These are phyloP conservation scores for Trichoderma harzianum DNA, from an alignment of 2,329 filamentous ascomycete genomes.

Conservation along the genomic window DNA sequence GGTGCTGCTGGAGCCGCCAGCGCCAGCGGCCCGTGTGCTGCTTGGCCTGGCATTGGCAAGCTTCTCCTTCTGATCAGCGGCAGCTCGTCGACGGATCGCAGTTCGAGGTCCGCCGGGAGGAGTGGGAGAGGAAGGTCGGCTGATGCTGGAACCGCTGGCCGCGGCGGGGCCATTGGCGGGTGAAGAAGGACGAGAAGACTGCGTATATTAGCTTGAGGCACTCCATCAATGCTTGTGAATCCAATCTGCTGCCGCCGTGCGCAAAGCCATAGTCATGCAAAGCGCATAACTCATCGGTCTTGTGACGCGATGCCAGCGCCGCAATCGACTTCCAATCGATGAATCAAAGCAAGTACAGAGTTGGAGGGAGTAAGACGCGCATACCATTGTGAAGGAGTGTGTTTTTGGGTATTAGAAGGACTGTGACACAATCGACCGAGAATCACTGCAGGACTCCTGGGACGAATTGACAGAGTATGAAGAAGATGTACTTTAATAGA, in stretches of 20 bases:
- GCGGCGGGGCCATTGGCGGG: conserved; percentile 55
- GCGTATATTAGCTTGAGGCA: neutral
- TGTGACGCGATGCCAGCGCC: conserved; percentile 16
- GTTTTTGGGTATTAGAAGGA: conserved; percentile 20
- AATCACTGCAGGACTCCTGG: conserved; percentile 36
- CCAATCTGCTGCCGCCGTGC: neutral
- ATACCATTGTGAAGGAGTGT: conserved; percentile 33
- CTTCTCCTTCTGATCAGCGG: conserved; percentile 96
- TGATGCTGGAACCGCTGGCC: conserved; percentile 65
- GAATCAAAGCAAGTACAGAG: neutral
- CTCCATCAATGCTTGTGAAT: neutral
- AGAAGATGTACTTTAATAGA: conserved; percentile 22
- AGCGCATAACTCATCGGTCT: conserved; percentile 1
- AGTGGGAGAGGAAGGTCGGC: conserved; percentile 79
- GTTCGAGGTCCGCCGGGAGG: conserved; percentile 92
- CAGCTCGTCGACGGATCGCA: conserved; percentile 90
- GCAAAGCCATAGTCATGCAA: neutral
- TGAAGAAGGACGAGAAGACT: conserved; percentile 59
- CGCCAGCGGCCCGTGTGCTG: conserved; percentile 89
- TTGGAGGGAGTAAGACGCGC: conserved; percentile 14
- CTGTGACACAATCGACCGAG: conserved; percentile 23
- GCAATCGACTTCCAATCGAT: neutral
- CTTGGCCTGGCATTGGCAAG: conserved; percentile 88
- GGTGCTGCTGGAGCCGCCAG: conserved; percentile 93
- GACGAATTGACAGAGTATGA: conserved; percentile 25